Evolutionary conservation across 2,329 filamentous ascomycete genomes (phyloP), one percentile per base, ranked within the genome.

Genomic region (Penicillium olsonii): DNA sequence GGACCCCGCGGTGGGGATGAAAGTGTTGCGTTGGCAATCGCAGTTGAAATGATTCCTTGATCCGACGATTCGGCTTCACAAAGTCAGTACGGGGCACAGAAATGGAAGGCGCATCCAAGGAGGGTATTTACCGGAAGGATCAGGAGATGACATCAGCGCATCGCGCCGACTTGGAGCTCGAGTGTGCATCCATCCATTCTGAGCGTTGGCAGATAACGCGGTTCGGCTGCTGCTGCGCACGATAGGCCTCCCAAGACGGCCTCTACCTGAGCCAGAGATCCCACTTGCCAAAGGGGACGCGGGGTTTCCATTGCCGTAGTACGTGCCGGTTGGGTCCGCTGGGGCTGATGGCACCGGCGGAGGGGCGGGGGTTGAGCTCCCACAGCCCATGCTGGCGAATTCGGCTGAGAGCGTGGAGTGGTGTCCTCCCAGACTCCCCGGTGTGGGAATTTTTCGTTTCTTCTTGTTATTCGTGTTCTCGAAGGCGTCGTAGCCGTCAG

Each of bases 391-490:
- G 60, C 77, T 82, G 34, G 84, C 81, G 69, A 87, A 77, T 57
- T 87, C 85, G 22, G 82, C 78, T 14, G 83, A 84, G 43, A 88
- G 70, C 48, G 76, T 75, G 56, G 78, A 76, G 55, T 84, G 78
- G 64, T 84, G 81, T 54, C 78, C 73, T 46, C 75, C 82, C 12
- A 84, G 78, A 62, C 89, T 88, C 15, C 89, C 88, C 9, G 90
- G 90, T 0, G 91, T 91, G 0, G 94, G 94, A 31, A 99, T 97
- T 74, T 99, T 99, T 60, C 94, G 84, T 73, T 99, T 97, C 78
- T 97, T 99, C 74, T 99, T 99, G 69, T 99, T 99, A 70, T 96
- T 97, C 29, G 90, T 95, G 64, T 97, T 97, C 71, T 99, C 94
- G 63, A 96, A 95, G 6, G 90, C 94, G 70, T 99, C 94, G 69